Evolutionary conservation across 495 filamentous ascomycete genomes (phyloP).

Genomic region (Penicillium diatomitis): DNA sequence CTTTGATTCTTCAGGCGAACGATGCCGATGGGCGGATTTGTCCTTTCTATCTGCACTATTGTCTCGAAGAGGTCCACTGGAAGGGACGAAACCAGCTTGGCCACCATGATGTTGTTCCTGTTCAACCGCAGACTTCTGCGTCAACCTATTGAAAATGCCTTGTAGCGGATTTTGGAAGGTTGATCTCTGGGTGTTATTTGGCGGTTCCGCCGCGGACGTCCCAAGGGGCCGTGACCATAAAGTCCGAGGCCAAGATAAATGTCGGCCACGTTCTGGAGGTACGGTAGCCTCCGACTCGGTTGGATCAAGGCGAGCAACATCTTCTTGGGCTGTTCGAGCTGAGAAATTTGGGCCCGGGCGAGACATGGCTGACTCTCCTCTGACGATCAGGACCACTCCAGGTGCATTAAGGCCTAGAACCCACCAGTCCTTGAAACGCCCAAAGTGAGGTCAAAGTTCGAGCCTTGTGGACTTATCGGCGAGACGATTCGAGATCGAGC

Average conservation of each 20-base stretch:
- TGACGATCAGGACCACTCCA: conserved; percentile 13
- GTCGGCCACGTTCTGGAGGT: conserved; percentile 13
- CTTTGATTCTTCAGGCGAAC: conserved; percentile 39
- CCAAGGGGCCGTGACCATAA: conserved; percentile 23
- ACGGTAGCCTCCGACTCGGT: conserved; percentile 19
- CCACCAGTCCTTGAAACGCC: background rate
- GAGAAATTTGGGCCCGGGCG: conserved; percentile 43
- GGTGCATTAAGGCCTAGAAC: conserved; percentile 1
- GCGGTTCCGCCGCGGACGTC: conserved; percentile 11
- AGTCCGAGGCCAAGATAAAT: conserved; percentile 17
- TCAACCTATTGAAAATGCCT: conserved; percentile 23
- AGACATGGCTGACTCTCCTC: conserved; percentile 24
- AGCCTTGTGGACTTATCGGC: no score
- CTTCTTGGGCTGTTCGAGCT: conserved; percentile 45
- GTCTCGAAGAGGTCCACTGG: conserved; percentile 21
- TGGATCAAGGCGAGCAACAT: conserved; percentile 41
- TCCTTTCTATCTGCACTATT: conserved; percentile 26
- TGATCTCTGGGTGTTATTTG: conserved; percentile 15
- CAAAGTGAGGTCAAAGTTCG: no score
- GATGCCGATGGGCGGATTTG: conserved; percentile 29
- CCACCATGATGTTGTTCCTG: conserved; percentile 1
- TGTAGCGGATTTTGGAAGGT: conserved; percentile 15
- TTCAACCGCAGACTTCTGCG: conserved; percentile 4
- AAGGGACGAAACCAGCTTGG: conserved; percentile 6
- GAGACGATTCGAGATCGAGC: background rate